Evolutionary conservation across 1,284 basidiomycete genomes (phyloP).

Genomic region (Irpex rosettiformis): DNA sequence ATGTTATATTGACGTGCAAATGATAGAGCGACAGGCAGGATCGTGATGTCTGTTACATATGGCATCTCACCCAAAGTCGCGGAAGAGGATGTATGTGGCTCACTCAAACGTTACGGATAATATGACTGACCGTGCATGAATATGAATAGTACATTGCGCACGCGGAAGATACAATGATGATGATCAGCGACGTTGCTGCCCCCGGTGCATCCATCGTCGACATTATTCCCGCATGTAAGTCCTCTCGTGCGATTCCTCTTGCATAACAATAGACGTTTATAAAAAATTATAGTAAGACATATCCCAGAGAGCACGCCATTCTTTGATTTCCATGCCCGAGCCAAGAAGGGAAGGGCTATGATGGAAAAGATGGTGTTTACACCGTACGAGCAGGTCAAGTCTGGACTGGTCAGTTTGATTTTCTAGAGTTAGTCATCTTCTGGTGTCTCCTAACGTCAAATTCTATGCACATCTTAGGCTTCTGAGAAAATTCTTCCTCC

Average conservation of each 20-base stretch:
- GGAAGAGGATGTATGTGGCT: conserved; percentile 21
- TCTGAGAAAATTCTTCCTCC: not conserved
- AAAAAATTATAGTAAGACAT: conserved; percentile 25
- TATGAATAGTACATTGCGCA: conserved; percentile 23
- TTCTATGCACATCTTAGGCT: not conserved
- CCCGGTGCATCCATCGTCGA: conserved; percentile 30
- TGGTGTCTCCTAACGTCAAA: not conserved
- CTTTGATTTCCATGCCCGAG: conserved; percentile 27
- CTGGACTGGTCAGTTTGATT: conserved; percentile 21
- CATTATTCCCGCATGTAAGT: conserved; percentile 25
- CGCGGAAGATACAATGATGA: conserved; percentile 24
- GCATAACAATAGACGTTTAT: not conserved
- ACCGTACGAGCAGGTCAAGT: conserved; percentile 29
- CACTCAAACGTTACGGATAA: not conserved
- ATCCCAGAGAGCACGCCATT: conserved; percentile 37
- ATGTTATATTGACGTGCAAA: not conserved
- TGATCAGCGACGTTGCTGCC: conserved; percentile 20
- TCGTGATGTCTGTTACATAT: conserved; percentile 30
- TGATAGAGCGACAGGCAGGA: conserved; percentile 23
- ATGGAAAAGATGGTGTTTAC: conserved; percentile 21
- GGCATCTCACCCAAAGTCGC: conserved; percentile 27
- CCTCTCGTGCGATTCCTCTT: too few relatives aligned
- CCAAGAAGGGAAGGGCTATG: conserved; percentile 18
- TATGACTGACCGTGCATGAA: not conserved
- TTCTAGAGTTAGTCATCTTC: not conserved